Conservation (phyloP, 805 yeast genomes). For the Barnettozyma wickerhamii region DNA sequence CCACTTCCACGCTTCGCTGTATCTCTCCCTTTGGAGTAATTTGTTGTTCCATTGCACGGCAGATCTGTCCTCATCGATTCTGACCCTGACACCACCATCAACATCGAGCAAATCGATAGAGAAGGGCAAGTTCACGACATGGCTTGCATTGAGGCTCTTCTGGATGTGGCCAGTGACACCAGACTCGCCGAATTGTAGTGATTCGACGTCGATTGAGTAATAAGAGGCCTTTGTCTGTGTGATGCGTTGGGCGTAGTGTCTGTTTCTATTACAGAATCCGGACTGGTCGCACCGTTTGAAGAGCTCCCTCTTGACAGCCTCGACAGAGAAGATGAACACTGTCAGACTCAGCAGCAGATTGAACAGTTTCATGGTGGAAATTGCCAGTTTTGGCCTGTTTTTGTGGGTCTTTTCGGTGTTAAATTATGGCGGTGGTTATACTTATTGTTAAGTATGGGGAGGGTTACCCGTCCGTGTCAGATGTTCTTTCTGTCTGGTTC, state of each 20-base stretch:
- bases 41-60: conserved; percentile 19
- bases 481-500: too few relatives aligned
- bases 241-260: conserved; percentile 49
- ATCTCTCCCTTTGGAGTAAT: conserved; percentile 45
- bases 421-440: too few relatives aligned
- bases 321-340: background rate
- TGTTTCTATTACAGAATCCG: conserved; percentile 81
- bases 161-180: conserved; percentile 40
- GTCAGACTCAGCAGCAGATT: background rate
- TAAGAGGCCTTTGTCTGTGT: conserved; percentile 28
- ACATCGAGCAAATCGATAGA: conserved; percentile 51
- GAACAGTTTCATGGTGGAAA: background rate
- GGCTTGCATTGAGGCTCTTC: conserved; percentile 40
- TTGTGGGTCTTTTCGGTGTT: too few relatives aligned
- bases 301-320: conserved; percentile 57
- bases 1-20: conserved; percentile 55
- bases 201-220: conserved; percentile 37
- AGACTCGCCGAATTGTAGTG: conserved; percentile 31
- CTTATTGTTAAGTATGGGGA: too few relatives aligned
- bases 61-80: conserved; percentile 56
- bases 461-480: too few relatives aligned
- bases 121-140: conserved; percentile 48
- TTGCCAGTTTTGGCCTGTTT: too few relatives aligned
- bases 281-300: conserved; percentile 76
- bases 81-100: conserved; percentile 54